Evolutionary conservation across 192 early-diverging fungal genomes (phyloP).

Genomic region (Dispira simplex): DNA sequence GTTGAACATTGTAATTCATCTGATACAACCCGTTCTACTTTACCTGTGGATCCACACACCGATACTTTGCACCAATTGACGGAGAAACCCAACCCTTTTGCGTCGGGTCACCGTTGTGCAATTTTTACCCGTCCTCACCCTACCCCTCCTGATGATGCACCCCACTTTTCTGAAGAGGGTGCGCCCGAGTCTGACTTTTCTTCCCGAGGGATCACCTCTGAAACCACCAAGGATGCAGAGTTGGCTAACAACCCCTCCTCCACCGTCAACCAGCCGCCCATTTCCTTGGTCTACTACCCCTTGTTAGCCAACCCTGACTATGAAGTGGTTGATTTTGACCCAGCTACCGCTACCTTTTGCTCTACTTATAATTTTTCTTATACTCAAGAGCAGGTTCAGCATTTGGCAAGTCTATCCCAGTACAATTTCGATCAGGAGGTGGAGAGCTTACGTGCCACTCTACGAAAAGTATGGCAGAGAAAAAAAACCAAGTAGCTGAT

Average conservation of each 20-base stretch:
- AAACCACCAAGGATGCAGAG: not conserved
- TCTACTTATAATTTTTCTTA: conserved; percentile 55
- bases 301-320: conserved; percentile 41
- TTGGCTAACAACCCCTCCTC: conserved; percentile 5
- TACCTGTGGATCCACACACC: not conserved
- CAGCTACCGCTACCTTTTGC: conserved; percentile 42
- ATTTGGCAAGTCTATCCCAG: conserved; percentile 38
- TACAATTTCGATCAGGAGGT: conserved; percentile 35
- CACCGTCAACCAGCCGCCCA: conserved; percentile 13
- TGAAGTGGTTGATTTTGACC: conserved; percentile 39
- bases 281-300: conserved; percentile 45
- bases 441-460: conserved; percentile 27
- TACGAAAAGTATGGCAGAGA: conserved; percentile 26
- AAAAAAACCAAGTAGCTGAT: conserved; percentile 15
- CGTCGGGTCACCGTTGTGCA: conserved; percentile 26
- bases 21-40: not conserved
- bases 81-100: conserved; percentile 8
- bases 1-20: no score
- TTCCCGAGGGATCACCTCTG: not conserved
- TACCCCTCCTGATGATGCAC: conserved; percentile 12
- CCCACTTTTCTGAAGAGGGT: conserved; percentile 14
- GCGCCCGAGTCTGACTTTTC: not conserved
- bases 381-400: conserved; percentile 42
- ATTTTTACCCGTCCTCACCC: conserved; percentile 26
- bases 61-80: not conserved